Conservation (phyloP, 2,329 filamentous ascomycete species). For the Botryosphaeria dothidea region DNA sequence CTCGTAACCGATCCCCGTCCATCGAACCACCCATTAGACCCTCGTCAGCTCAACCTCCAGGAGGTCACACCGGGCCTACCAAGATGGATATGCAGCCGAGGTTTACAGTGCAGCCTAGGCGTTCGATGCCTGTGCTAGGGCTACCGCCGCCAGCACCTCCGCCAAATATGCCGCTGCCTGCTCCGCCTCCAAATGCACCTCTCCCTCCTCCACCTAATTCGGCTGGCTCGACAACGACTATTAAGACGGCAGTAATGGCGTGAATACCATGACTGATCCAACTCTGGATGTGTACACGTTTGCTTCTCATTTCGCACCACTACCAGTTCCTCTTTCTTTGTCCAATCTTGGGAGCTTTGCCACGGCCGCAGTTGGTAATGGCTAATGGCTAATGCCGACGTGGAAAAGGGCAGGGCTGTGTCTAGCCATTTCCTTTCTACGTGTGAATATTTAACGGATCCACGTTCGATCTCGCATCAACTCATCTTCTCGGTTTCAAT, state of each 20-base stretch:
- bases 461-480: not conserved
- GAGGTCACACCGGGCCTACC: not conserved
- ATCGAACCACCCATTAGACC: not conserved
- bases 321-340: not conserved
- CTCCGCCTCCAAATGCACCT: slow-evolving; percentile 29
- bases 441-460: not conserved
- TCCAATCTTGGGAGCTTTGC: not conserved
- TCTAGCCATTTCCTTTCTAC: slow-evolving; percentile 2
- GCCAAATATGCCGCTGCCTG: slow-evolving; percentile 47
- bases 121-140: slow-evolving; percentile 40
- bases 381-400: slow-evolving; percentile 16
- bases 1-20: not conserved
- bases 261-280: not conserved
- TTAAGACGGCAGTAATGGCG: slow-evolving; percentile 11
- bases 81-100: slow-evolving; percentile 17
- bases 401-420: not conserved
- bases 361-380: slow-evolving; percentile 6
- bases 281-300: not conserved
- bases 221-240: not conserved
- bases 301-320: not conserved
- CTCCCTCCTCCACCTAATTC: slow-evolving; percentile 3
- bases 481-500: not conserved
- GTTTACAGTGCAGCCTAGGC: slow-evolving; percentile 15
- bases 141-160: slow-evolving; percentile 49
- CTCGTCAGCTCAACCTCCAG: slow-evolving; percentile 2